Conservation (phyloP, 1,284 basidiomycete genomes). For the Rhodotorula sp. region DNA sequence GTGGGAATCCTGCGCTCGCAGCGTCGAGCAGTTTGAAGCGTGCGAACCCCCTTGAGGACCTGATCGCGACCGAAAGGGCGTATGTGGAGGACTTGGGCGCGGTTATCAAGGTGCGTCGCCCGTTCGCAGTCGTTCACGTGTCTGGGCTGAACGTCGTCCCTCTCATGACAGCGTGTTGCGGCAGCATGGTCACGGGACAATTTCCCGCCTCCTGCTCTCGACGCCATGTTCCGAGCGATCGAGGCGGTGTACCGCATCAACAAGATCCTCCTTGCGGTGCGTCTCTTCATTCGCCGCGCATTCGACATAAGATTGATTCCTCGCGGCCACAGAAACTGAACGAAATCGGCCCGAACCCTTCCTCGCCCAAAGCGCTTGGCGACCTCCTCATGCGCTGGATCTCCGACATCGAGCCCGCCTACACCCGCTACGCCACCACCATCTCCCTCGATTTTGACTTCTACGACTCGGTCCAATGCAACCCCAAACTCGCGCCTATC, state of each 20-base stretch:
- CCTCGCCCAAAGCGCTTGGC: constrained; percentile 90
- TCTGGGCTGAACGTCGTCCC: not conserved
- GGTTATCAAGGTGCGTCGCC: constrained; percentile 74
- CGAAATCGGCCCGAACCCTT: constrained; percentile 88
- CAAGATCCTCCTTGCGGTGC: constrained; percentile 69
- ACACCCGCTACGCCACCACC: constrained; percentile 72
- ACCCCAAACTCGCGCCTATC: constrained; percentile 66
- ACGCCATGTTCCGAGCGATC: constrained; percentile 89
- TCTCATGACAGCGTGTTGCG: constrained; percentile 74
- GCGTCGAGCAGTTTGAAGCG: constrained; percentile 13
- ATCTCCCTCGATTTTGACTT: constrained; percentile 76
- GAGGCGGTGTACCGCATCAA: constrained; percentile 92
- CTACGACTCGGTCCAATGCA: constrained; percentile 74
- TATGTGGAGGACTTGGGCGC: constrained; percentile 90
- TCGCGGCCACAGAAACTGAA: constrained; percentile 68
- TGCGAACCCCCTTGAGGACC: constrained; percentile 78
- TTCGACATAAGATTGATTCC: no score
- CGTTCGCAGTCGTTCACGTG: no score
- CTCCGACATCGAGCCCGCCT: constrained; percentile 82
- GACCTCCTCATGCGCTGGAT: constrained; percentile 98
- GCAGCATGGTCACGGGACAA: constrained; percentile 94
- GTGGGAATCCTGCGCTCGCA: not conserved
- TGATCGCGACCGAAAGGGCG: constrained; percentile 86
- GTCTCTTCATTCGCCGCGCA: constrained; percentile 42
- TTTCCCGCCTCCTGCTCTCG: constrained; percentile 86